Evolutionary conservation across 2,329 filamentous ascomycete genomes (phyloP), one percentile per base, ranked within the genome.

Genomic region (Sporothrix brunneoviolacea): DNA sequence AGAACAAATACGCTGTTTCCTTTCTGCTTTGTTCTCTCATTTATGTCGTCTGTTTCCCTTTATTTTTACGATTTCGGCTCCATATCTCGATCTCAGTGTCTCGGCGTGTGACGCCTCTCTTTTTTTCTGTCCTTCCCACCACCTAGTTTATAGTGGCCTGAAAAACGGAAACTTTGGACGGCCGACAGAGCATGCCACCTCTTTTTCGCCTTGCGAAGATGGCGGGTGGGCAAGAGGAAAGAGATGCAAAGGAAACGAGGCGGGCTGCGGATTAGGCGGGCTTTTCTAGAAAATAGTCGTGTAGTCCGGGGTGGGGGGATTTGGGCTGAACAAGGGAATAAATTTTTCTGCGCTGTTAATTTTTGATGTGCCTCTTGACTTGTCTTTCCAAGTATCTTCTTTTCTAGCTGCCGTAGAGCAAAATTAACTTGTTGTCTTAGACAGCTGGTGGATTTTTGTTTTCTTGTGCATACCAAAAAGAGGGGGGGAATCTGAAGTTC

Each of bases 21-120:
- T 52, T 46, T 41, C 22, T 49, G 27, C 42, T 41, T 48, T 35
- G 28, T 18, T 30, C 30, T 41, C 16, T 22, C 36, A 22, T 48
- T 35, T 46, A 24, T 28, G 15, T 37, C 15, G 9, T 8, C n/a
- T 46, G 32, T 42, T 22, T 27, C 28, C 13, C 8, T 19, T 37
- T 47, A 22, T 28, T 40, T 44, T 36, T 42, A 32, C 19, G 36
- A 40, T 37, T 36, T 22, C 16, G 22, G 24, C 22, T 24, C 43
- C 33, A n/a, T n/a, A n/a, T n/a, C n/a, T n/a, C n/a, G n/a, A n/a
- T n/a, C n/a, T n/a, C n/a, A n/a, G n/a, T n/a, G n/a, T n/a, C n/a
- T n/a, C n/a, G n/a, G n/a, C n/a, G n/a, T n/a, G n/a, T n/a, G n/a
- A n/a, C n/a, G n/a, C n/a, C n/a, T n/a, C n/a, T n/a, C n/a, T n/a